Percentiles rank a stretch among this genome's conserved stretches.
Conservation (phyloP, 148 eudicot genomes). For the Nyssa sinensis region DNA sequence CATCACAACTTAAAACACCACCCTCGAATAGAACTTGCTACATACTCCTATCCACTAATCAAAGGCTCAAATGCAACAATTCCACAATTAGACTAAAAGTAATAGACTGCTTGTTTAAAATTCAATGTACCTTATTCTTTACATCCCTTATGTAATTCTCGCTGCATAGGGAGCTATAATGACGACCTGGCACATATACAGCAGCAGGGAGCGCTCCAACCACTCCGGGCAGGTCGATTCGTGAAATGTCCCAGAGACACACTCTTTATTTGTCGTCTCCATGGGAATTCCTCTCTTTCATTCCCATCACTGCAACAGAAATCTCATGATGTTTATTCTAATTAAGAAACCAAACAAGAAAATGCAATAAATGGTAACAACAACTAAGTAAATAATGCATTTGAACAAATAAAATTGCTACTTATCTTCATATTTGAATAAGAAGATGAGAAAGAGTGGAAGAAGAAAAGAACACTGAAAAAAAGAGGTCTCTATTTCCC, state of each 20-base stretch:
- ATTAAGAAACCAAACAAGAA: neutral
- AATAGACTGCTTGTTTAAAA: neutral
- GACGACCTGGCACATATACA: slow-evolving; percentile 18
- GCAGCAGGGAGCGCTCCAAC: slow-evolving; percentile 15
- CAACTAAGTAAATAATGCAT: neutral
- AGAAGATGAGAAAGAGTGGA: neutral
- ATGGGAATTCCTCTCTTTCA: slow-evolving; percentile 13
- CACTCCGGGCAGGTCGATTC: slow-evolving; percentile 19
- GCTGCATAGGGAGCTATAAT: slow-evolving; percentile 27
- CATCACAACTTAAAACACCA: neutral
- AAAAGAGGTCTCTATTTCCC: too few species aligned
- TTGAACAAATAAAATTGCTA: neutral
- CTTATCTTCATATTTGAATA: neutral
- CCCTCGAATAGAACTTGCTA: neutral
- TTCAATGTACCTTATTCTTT: slow-evolving; percentile 19
- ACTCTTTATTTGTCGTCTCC: slow-evolving; percentile 17
- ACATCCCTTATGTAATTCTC: slow-evolving; percentile 20
- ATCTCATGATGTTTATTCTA: neutral
- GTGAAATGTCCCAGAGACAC: slow-evolving; percentile 11
- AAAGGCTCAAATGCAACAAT: neutral
- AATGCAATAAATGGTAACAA: neutral
- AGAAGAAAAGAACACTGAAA: neutral
- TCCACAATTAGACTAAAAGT: slow-evolving; percentile 1
- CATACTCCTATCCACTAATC: neutral
- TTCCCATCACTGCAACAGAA: slow-evolving; percentile 32